Evolutionary conservation across 1,284 basidiomycete species (phyloP), one percentile per base, ranked within the genome.

Genomic region (Papiliotrema terrestris): DNA sequence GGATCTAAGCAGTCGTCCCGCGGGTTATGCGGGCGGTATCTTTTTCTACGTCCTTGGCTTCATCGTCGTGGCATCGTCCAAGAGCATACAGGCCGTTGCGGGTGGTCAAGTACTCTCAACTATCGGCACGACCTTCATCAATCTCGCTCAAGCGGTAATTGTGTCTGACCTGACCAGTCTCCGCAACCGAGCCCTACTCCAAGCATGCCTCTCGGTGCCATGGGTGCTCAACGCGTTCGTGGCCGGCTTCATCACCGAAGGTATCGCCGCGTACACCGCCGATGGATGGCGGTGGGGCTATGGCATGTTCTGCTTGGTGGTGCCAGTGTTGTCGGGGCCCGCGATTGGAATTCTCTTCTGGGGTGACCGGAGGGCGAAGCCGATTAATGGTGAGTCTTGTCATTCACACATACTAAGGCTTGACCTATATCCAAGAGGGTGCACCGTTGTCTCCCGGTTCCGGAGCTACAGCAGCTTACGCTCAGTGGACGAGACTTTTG

Each of bases 171-270:
- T 87, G 56, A 89, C 88, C 2, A n/a, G n/a, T 85, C 84, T 2
- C 81, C 89, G n/a, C 82, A 84, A 71, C 90, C 82, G 89, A 52
- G 87, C 86, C 5, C 77, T 89, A 13, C 82, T 87, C 26, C 81
- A 83, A 3, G 87, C 86, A 17, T 77, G 88, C 11, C 81, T 86
- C 26, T 82, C 83, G 81, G 83, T 72, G 77, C 81, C 45, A 2
- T 89, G 85, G 72, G 80, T 91, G 61, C 51, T 67, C 49, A 71
- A 66, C 58, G 65, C 63, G 20, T 72, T 72, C 50, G 58, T 72
- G 47, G 63, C 68, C 2, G 78, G 74, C 46, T 71, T 72, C 43
- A 73, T 81, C 26, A 84, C 86, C 8, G 80, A 83, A 13, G 87
- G 86, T 61, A 82, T 90, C 56, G 78, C 49, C 19, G 84, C 38